Percentiles rank a stretch among this genome's conserved stretches.
Evolutionary conservation across 2,329 filamentous ascomycete genomes (phyloP).

Genomic region (Fusarium nygamai): DNA sequence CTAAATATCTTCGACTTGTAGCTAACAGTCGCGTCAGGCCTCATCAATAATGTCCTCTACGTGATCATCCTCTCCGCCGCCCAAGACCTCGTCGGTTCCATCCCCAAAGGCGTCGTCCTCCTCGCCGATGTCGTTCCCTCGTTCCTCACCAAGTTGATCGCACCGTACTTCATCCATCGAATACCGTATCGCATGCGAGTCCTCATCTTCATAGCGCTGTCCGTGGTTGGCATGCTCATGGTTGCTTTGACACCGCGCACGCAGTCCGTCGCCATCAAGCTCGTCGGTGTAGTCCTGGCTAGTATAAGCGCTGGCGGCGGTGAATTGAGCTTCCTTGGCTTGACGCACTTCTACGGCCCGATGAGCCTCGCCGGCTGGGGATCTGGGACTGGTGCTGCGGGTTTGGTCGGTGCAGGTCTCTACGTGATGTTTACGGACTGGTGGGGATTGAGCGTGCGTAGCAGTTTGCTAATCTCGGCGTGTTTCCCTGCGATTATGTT

Average conservation of each 20-base stretch:
- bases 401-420: slow-evolving; percentile 84
- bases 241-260: slow-evolving; percentile 80
- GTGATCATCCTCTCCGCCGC: slow-evolving; percentile 96
- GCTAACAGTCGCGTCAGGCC: slow-evolving; percentile 42
- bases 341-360: slow-evolving; percentile 93
- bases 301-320: slow-evolving; percentile 87
- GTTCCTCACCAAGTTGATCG: slow-evolving; percentile 86
- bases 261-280: slow-evolving; percentile 75
- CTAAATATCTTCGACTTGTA: accelerated
- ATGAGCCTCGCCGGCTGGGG: slow-evolving; percentile 92
- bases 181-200: slow-evolving; percentile 84
- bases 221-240: slow-evolving; percentile 86
- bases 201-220: slow-evolving; percentile 77
- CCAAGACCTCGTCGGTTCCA: slow-evolving; percentile 90
- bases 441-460: slow-evolving; percentile 76
- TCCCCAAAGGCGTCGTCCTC: slow-evolving; percentile 92
- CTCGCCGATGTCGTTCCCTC: slow-evolving; percentile 92
- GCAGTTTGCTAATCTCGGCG: slow-evolving; percentile 80
- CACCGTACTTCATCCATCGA: slow-evolving; percentile 92
- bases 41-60: slow-evolving; percentile 97
- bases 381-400: slow-evolving; percentile 89
- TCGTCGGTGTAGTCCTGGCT: slow-evolving; percentile 84
- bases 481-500: slow-evolving; percentile 86
- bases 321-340: slow-evolving; percentile 87
- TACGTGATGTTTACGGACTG: slow-evolving; percentile 89